Percentiles rank a stretch among this genome's conserved stretches.
Conservation (phyloP, 225 moss, liverwort and hornwort genomes). For the Antitrichia curtipendula region DNA sequence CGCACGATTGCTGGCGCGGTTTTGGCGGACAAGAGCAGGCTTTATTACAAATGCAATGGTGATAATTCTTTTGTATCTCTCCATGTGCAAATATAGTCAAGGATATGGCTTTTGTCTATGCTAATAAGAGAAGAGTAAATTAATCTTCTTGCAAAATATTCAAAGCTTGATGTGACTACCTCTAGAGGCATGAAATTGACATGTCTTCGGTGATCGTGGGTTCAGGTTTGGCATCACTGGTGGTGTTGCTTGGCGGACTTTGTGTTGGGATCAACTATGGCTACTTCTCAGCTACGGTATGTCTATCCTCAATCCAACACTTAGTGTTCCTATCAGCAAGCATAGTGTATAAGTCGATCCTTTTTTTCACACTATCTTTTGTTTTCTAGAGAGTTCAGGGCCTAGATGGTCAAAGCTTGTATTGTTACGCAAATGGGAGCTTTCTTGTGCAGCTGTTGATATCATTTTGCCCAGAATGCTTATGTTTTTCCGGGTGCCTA, state of each 20-base stretch:
- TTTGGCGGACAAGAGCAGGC: slow-evolving; percentile 58
- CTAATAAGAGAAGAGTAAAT: neutral
- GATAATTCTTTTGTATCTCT: neutral
- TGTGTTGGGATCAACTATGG: slow-evolving; percentile 28
- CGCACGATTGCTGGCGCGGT: slow-evolving; percentile 52
- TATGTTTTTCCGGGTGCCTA: neutral
- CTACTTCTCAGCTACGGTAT: slow-evolving; percentile 48
- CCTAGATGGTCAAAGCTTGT: neutral
- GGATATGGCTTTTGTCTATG: neutral
- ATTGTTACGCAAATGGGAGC: neutral
- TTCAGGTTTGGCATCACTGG: slow-evolving; percentile 59
- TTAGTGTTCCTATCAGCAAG: neutral
- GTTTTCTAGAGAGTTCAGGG: neutral
- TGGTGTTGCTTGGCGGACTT: slow-evolving; percentile 51
- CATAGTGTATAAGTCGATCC: neutral
- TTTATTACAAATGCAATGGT: slow-evolving; percentile 85
- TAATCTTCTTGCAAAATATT: neutral
- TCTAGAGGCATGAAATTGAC: neutral
- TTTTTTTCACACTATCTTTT: neutral
- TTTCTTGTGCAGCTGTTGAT: neutral
- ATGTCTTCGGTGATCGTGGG: neutral
- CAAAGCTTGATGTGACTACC: neutral
- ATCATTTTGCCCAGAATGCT: neutral
- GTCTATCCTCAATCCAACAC: neutral
- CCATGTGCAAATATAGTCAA: neutral